Evolutionary conservation across 805 yeast genomes (phyloP), one percentile per base, ranked within the genome.

Genomic region (Monosporozyma aerobia): DNA sequence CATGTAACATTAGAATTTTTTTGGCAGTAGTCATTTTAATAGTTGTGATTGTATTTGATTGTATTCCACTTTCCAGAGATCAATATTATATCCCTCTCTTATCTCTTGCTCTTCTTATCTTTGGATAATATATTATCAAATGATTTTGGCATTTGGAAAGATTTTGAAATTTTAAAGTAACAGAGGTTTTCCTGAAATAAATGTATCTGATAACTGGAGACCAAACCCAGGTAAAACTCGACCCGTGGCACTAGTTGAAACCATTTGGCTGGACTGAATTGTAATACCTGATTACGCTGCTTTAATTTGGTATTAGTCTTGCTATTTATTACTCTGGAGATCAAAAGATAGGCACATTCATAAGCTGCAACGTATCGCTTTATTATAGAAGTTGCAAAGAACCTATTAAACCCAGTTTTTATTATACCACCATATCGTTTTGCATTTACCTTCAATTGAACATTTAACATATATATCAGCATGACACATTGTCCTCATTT

Each of bases 1-100:
- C 99, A 62, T 92, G 99, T 10, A 92, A 73, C 73, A 92, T 89
- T 13, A 92, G 73, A 30, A 92, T 76, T 59, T 82, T 83, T n/a
- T 49, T 47, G 22, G 22, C 40, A 23, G 41, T 25, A 37, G 52
- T 16, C 52, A 39, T 52, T 25, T 35, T 39, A 19, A 30, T 29
- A 29, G 11, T n/a, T 30, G 6, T 29, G 8, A 23, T 25, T 44
- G 33, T 29, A 23, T 29, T 6, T 29, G 7, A 43, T 11, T 43
- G 16, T 13, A 40, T n/a, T 40, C n/a, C n/a, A 19, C 27, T 25
- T 27, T 14, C 29, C 19, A 25, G 29, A 27, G 29, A 27, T 43
- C 13, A 43, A 13, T 27, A 5, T 3, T 43, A 19, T 9, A 43
- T 16, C 22, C 5, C 3, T 5, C 30, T 25, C 25, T 27, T 27